Percentiles rank a stretch among this genome's conserved stretches.
These are phyloP conservation scores for Pseudogymnoascus sp. DNA, from an alignment of 2,329 filamentous ascomycete species.

Conservation along the genomic window DNA sequence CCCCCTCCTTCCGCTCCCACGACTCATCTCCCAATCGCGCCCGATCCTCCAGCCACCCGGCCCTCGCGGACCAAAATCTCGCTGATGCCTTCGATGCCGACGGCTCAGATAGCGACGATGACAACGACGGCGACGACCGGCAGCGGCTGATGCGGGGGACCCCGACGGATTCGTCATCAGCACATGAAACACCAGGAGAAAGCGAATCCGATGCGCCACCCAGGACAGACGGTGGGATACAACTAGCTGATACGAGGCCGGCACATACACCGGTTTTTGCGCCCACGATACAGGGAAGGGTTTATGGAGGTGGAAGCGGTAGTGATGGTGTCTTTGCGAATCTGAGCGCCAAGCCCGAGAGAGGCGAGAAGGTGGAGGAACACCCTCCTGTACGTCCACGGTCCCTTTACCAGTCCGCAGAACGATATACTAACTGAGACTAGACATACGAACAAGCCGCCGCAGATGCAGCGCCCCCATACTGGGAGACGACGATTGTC, in stretches of 20 bases:
- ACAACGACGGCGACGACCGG: slow-evolving; percentile 69
- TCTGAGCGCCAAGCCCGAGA: slow-evolving; percentile 79
- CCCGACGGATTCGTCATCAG: slow-evolving; percentile 23
- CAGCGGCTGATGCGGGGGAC: slow-evolving; percentile 73
- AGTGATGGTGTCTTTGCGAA: slow-evolving; percentile 97
- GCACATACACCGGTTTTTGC: slow-evolving; percentile 23
- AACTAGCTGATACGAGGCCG: slow-evolving; percentile 17
- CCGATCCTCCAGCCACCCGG: slow-evolving; percentile 28
- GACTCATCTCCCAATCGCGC: slow-evolving; percentile 55
- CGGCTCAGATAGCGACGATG: slow-evolving; percentile 62
- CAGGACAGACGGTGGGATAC: slow-evolving; percentile 7
- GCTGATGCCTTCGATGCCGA: slow-evolving; percentile 87
- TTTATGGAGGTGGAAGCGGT: slow-evolving; percentile 65
- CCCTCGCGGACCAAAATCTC: slow-evolving; percentile 65
- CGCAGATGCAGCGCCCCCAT: slow-evolving; percentile 88
- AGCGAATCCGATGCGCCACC: slow-evolving; percentile 11
- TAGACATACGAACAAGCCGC: slow-evolving; percentile 98
- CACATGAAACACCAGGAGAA: slow-evolving; percentile 25
- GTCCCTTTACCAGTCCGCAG: slow-evolving; percentile 12
- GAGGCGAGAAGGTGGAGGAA: slow-evolving; percentile 73
- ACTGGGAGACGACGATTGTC: slow-evolving; percentile 98
- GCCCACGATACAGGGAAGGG: slow-evolving; percentile 29
- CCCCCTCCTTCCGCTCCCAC: slow-evolving; percentile 83
- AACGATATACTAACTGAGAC: slow-evolving; percentile 7
- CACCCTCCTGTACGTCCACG: slow-evolving; percentile 70